phyloP scores from a whole-genome alignment of 495 filamentous ascomycete species.

The Lentithecium fluviatile region DNA sequence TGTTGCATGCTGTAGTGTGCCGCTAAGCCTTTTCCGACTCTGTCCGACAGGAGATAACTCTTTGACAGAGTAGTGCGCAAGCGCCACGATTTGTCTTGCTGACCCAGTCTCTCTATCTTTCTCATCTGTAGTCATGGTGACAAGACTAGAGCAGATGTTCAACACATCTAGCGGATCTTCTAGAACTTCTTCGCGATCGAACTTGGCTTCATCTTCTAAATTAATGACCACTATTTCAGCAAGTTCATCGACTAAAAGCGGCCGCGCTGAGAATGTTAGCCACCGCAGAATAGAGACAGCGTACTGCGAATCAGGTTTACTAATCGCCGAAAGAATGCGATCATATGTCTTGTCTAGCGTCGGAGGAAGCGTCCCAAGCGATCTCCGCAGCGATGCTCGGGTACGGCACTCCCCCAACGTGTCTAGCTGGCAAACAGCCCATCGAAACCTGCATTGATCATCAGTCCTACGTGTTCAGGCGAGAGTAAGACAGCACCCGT shows the following conservation, averaged over 20 bases:
- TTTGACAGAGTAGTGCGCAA: constrained; percentile 30
- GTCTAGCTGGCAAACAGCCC: constrained; percentile 36
- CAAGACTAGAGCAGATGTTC: constrained; percentile 22
- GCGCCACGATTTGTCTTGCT: constrained; percentile 5
- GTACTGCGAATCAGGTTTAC: constrained; percentile 20
- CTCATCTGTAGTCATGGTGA: constrained; percentile 6
- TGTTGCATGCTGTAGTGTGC: constrained; percentile 18
- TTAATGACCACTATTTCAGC: constrained; percentile 25
- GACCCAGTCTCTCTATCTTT: background rate
- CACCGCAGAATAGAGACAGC: constrained; percentile 24
- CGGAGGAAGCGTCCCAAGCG: constrained; percentile 26
- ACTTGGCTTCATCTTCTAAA: background rate
- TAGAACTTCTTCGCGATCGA: constrained; percentile 22
- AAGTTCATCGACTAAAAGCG: constrained; percentile 21
- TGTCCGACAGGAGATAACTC: constrained; percentile 26
- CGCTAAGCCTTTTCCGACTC: constrained; percentile 15
- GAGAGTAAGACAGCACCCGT: constrained; percentile 10
- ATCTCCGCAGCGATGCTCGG: constrained; percentile 15
- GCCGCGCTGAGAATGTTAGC: constrained; percentile 25
- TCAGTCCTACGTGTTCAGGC: constrained; percentile 6
- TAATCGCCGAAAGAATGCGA: too few relatives aligned
- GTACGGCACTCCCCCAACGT: constrained; percentile 23
- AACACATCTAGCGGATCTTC: constrained; percentile 26
- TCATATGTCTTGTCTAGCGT: too few relatives aligned
- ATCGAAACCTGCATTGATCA: constrained; percentile 34